Evolutionary conservation across 805 yeast species (phyloP).

Genomic region (Nakazawaea ambrosiae): DNA sequence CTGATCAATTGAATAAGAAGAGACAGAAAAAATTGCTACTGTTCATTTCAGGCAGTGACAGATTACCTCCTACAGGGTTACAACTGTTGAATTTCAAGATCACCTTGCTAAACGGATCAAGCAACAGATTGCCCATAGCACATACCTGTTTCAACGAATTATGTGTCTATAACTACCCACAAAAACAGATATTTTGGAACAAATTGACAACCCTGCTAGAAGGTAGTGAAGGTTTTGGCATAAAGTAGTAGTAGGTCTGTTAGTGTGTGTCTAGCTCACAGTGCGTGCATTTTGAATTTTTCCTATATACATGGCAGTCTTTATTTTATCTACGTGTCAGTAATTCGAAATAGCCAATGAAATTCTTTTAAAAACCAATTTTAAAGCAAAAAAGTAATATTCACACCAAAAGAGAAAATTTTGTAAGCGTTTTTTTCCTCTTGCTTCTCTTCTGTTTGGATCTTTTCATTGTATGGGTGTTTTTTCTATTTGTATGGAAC

Average conservation of each 20-base stretch:
- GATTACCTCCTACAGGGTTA: slow-evolving; percentile 90
- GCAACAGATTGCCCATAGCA: slow-evolving; percentile 65
- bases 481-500: slow-evolving; percentile 1
- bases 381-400: neutral
- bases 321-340: neutral
- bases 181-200: slow-evolving; percentile 42
- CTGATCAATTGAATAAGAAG: slow-evolving; percentile 34
- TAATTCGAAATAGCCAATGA: slow-evolving; percentile 8
- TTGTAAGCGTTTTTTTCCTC: too few relatives aligned
- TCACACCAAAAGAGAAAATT: too few relatives aligned
- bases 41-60: slow-evolving; percentile 86
- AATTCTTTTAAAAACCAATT: slow-evolving; percentile 10
- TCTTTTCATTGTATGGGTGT: neutral
- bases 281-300: neutral
- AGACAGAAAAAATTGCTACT: slow-evolving; percentile 58
- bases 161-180: slow-evolving; percentile 60
- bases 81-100: slow-evolving; percentile 68
- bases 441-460: too few relatives aligned
- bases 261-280: neutral
- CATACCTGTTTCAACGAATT: slow-evolving; percentile 95
- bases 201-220: slow-evolving; percentile 66
- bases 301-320: neutral
- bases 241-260: slow-evolving; percentile 2
- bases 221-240: slow-evolving; percentile 84
- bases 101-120: slow-evolving; percentile 35